Evolutionary conservation across 257 asterid species (phyloP).

Genomic region (Solanum rostratum): DNA sequence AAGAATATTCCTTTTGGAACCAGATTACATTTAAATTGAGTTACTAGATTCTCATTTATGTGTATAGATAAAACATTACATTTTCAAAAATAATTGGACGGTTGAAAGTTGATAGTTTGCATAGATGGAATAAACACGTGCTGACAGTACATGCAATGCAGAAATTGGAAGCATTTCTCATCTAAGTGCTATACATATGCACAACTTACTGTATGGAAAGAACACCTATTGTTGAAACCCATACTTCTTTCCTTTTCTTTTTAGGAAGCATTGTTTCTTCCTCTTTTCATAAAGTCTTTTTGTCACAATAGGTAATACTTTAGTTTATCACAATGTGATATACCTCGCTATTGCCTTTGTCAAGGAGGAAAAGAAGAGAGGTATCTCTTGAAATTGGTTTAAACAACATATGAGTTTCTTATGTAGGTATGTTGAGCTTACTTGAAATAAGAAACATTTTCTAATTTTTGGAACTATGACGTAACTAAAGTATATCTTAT

Average conservation of each 20-base stretch:
- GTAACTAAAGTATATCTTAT: not conserved
- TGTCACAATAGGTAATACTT: not conserved
- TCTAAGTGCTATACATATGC: not conserved
- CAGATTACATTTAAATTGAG: not conserved
- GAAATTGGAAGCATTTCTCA: not conserved
- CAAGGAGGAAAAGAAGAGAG: not conserved
- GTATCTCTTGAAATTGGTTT: not conserved
- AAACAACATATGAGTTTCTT: not conserved
- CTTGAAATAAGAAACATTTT: not conserved
- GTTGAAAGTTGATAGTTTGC: not conserved
- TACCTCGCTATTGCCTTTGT: not conserved
- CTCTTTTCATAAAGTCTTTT: not conserved
- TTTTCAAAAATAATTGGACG: not conserved
- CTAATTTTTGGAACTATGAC: not conserved
- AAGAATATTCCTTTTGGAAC: not conserved
- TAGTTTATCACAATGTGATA: not conserved
- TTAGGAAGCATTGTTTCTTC: not conserved
- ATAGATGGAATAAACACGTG: not conserved
- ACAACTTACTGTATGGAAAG: not conserved
- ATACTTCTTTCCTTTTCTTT: not conserved
- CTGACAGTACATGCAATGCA: not conserved
- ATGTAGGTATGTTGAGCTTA: not conserved
- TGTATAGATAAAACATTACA: not conserved
- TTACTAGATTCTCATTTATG: not conserved
- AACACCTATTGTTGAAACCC: not conserved